phyloP scores from a whole-genome alignment of 805 yeast species.

The Wickerhamiella azymoides region DNA sequence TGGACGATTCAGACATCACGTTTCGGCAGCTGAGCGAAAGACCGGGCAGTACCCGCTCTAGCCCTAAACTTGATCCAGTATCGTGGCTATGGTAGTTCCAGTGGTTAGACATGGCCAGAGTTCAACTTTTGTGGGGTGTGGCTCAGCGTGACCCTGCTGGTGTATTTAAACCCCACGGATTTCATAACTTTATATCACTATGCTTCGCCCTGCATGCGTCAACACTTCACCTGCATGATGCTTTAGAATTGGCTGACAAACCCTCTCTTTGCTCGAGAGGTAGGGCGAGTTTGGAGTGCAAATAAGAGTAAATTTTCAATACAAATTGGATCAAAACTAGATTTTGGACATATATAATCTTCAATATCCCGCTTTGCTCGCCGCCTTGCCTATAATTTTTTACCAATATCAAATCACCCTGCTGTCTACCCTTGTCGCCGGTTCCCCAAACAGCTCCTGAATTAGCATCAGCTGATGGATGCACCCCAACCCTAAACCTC shows the following conservation, averaged over 20 bases:
- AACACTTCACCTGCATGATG: not conserved
- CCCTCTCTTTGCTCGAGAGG: not conserved
- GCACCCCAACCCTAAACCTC: constrained; percentile 7
- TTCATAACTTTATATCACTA: constrained; percentile 5
- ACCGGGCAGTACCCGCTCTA: constrained; percentile 5
- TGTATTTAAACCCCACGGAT: not conserved
- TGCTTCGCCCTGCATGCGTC: constrained; percentile 6
- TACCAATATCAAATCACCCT: not conserved
- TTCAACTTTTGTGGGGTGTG: not conserved
- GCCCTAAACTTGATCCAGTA: not conserved
- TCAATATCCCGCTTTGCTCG: not conserved
- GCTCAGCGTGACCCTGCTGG: no score
- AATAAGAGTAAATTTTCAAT: not conserved
- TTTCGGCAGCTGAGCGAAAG: constrained; percentile 1
- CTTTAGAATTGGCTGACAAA: not conserved
- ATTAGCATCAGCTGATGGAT: constrained; percentile 6
- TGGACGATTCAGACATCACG: not conserved
- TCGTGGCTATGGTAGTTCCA: not conserved
- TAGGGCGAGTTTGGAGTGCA: not conserved
- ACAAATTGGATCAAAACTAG: no score
- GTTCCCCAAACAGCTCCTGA: not conserved
- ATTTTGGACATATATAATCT: no score
- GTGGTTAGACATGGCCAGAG: constrained; percentile 3
- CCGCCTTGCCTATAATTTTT: not conserved
- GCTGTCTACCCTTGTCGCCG: not conserved